Evolutionary conservation across 169 alveolate species (phyloP).

Genomic region (Hammondia hammondi): DNA sequence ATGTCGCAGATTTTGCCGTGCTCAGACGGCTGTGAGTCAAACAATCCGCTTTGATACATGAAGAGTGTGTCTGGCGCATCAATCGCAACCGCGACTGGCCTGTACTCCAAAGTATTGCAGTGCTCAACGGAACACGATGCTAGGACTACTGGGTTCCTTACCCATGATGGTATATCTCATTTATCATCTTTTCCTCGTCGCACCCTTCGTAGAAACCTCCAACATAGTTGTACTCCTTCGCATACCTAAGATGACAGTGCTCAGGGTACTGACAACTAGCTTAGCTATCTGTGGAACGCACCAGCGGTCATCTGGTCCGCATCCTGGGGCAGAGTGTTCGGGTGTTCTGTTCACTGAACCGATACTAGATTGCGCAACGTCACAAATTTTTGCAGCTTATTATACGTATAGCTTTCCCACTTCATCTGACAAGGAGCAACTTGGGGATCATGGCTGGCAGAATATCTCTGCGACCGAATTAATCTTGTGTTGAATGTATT

Average conservation of each 20-base stretch:
- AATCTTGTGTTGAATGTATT: neutral
- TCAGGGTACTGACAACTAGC: neutral
- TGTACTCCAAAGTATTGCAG: neutral
- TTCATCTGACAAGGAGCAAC: conserved; percentile 59
- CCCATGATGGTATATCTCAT: conserved; percentile 74
- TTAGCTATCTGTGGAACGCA: neutral
- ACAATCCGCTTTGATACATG: conserved; percentile 71
- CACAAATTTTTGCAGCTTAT: neutral
- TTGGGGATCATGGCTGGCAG: conserved; percentile 30
- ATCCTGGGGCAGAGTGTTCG: conserved; percentile 19
- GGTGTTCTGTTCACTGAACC: conserved; percentile 42
- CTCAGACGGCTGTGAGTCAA: conserved; percentile 73
- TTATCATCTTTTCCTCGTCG: conserved; percentile 73
- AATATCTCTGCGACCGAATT: neutral
- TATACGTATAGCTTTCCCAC: conserved; percentile 2
- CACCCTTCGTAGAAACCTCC: conserved; percentile 81
- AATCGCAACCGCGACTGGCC: conserved; percentile 86
- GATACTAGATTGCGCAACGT: neutral
- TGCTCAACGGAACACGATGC: neutral
- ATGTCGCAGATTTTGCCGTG: conserved; percentile 86
- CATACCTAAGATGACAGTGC: conserved; percentile 62
- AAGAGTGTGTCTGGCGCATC: conserved; percentile 83
- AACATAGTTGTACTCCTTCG: conserved; percentile 77
- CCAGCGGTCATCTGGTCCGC: conserved; percentile 58
- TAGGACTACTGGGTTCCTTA: neutral